These are phyloP conservation scores for Eurotiales sp. DNA, from an alignment of 2,329 filamentous ascomycete genomes.

Conservation along the genomic window DNA sequence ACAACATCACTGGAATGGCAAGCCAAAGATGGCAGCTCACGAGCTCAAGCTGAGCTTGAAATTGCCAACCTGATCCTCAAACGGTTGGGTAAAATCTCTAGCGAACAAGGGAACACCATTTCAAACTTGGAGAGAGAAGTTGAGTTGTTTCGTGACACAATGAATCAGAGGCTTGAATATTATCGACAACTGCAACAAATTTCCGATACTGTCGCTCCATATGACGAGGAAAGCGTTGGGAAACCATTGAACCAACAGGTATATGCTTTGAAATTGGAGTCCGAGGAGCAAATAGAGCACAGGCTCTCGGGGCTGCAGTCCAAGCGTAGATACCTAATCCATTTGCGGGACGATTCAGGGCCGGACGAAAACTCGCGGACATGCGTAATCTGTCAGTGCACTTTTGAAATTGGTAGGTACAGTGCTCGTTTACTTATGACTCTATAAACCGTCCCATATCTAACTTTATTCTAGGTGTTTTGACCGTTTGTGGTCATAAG, in stretches of 20 bases:
- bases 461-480: constrained; percentile 27
- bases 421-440: not conserved
- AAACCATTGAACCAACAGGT: constrained; percentile 53
- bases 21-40: constrained; percentile 49
- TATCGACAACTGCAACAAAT: constrained; percentile 86
- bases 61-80: constrained; percentile 64
- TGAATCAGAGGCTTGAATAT: constrained; percentile 84
- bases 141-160: constrained; percentile 69
- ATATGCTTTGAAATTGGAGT: constrained; percentile 37
- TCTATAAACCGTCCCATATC: no score
- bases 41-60: constrained; percentile 59
- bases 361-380: constrained; percentile 59
- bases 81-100: constrained; percentile 52
- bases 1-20: constrained; percentile 58
- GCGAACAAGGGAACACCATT: constrained; percentile 51
- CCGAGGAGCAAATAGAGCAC: constrained; percentile 52
- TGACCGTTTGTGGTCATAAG: constrained; percentile 82
- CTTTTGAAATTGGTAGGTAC: constrained; percentile 69
- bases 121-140: constrained; percentile 60
- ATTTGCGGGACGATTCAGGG: constrained; percentile 59
- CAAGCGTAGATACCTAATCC: constrained; percentile 71
- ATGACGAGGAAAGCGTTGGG: constrained; percentile 59
- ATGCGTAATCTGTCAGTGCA: constrained; percentile 80
- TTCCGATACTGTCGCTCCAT: constrained; percentile 80
- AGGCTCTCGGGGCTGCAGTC: constrained; percentile 63